Evolutionary conservation across 768 basidiomycete genomes (phyloP).

Genomic region (Kwoniella europaea): DNA sequence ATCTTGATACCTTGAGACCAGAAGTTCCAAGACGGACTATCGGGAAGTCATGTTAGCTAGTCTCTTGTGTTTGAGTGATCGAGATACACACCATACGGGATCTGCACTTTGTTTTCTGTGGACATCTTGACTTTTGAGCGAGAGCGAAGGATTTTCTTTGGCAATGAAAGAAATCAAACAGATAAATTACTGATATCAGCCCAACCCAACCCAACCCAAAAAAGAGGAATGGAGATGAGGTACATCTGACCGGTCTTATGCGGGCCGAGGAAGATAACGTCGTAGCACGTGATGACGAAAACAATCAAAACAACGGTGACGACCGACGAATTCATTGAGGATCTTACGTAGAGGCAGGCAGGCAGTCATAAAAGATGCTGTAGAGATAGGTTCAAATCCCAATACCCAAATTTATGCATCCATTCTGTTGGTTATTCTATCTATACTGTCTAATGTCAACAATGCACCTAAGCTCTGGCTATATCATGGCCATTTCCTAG

Average conservation of each 20-base stretch:
- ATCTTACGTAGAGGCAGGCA: background rate
- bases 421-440: too few relatives aligned
- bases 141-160: too few relatives aligned
- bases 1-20: conserved; percentile 69
- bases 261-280: background rate
- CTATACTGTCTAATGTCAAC: background rate
- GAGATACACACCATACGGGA: conserved; percentile 6
- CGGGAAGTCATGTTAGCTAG: background rate
- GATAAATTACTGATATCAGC: background rate
- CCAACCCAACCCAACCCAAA: background rate
- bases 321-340: background rate
- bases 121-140: background rate
- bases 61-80: background rate
- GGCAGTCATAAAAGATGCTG: too few relatives aligned
- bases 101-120: conserved; percentile 1
- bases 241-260: background rate
- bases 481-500: too few relatives aligned
- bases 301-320: background rate
- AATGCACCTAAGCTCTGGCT: background rate
- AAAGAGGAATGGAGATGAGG: too few relatives aligned
- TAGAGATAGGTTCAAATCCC: too few relatives aligned
- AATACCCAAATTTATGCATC: too few relatives aligned
- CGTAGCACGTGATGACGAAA: background rate
- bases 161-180: background rate
- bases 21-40: conserved; percentile 64